Percentiles rank a stretch among this genome's conserved stretches.
These are phyloP conservation scores for Arabidopsis arenosa DNA, from an alignment of 345 rosid species.

Conservation along the genomic window DNA sequence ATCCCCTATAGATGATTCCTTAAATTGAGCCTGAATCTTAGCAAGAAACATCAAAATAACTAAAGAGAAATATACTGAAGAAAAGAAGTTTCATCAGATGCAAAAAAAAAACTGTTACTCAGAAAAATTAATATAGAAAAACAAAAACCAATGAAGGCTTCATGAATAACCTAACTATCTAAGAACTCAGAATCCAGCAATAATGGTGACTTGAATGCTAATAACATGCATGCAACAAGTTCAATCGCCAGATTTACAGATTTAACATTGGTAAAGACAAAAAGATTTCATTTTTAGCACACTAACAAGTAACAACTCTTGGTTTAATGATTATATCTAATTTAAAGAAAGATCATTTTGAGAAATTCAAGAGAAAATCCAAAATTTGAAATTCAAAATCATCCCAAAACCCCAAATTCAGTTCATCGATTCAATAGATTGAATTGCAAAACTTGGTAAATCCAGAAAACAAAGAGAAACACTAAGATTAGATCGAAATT, in stretches of 20 bases:
- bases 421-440: not conserved
- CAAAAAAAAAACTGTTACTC: not conserved
- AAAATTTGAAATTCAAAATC: slow-evolving; percentile 35
- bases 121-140: too few relatives aligned
- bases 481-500: slow-evolving; percentile 7
- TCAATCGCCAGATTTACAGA: slow-evolving; percentile 33
- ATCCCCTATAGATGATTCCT: slow-evolving; percentile 39
- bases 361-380: slow-evolving; percentile 1
- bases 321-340: slow-evolving; percentile 25
- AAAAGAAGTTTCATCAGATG: not conserved
- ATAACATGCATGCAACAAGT: slow-evolving; percentile 44
- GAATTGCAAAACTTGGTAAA: not conserved
- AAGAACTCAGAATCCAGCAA: slow-evolving; percentile 20
- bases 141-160: slow-evolving; percentile 24
- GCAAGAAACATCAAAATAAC: slow-evolving; percentile 7
- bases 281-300: not conserved
- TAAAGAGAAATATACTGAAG: too few relatives aligned
- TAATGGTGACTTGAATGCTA: slow-evolving; percentile 28
- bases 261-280: not conserved
- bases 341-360: not conserved
- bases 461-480: not conserved
- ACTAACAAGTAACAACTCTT: not conserved
- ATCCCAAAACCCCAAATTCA: slow-evolving; percentile 6
- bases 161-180: slow-evolving; percentile 37
- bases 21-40: slow-evolving; percentile 43